Conservation (phyloP, 495 filamentous ascomycete species). For the Penicillium simplicissimum region DNA sequence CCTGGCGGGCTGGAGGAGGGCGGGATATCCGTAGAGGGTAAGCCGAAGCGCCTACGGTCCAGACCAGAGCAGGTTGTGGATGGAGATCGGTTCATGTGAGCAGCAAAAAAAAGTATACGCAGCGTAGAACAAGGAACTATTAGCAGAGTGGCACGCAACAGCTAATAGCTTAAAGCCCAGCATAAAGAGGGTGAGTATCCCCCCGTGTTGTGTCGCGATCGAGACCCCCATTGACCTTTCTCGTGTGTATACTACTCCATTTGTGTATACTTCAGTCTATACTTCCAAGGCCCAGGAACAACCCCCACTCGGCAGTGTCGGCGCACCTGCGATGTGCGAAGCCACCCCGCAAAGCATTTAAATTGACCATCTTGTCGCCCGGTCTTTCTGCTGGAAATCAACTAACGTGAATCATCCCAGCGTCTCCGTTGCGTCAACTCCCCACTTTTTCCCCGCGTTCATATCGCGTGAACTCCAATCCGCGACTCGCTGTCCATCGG, state of each 20-base stretch:
- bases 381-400: neutral
- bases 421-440: conserved; percentile 12
- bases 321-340: neutral
- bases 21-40: conserved; percentile 41
- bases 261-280: neutral
- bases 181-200: neutral
- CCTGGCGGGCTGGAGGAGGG: conserved; percentile 23
- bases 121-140: conserved; percentile 21
- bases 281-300: neutral
- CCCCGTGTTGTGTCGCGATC: neutral
- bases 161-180: neutral
- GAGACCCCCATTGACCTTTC: neutral
- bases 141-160: neutral
- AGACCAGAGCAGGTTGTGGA: conserved; percentile 19
- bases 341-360: neutral
- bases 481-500: conserved; percentile 6
- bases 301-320: neutral
- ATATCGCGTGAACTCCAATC: conserved; percentile 10
- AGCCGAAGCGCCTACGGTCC: conserved; percentile 34
- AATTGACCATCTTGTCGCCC: neutral
- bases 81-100: conserved; percentile 33
- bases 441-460: conserved; percentile 21
- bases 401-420: conserved; percentile 6
- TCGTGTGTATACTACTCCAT: neutral
- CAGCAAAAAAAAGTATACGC: conserved; percentile 30